Base-by-base conservation (phyloP, 139 green algal species). In the Chlorella sp. region DNA sequence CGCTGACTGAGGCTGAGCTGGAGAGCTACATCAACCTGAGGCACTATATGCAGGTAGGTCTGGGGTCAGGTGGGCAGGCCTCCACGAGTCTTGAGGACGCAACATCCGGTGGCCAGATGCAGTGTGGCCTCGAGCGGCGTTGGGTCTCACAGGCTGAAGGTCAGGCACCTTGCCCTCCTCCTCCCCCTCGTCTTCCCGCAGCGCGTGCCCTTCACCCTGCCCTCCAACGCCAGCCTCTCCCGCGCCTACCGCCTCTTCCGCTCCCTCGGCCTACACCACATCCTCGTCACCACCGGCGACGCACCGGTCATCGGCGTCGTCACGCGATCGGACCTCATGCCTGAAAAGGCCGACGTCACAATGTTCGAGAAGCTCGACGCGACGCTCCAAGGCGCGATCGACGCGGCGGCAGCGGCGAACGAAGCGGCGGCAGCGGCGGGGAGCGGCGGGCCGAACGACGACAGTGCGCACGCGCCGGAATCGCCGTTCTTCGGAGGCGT, bases 1-100 rank as follows among this genome's bases (percentile, higher is more conserved):
- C 35, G 3, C 42, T 72, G 3, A 63, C 67, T 42, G 67, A 72
- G 29, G 27, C 49, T 23, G 67, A 72, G 42, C 67, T 72, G 49
- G 49, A 62, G n/a, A 49, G 35, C 42, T 72, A 30, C 42, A 42
- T 72, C 49, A 72, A 72, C 36, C 49, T 72, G 42, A 17, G 67
- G 23, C 42, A 72, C 67, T 35, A 65, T 27, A 72, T 72, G 67
- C 67, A n/a, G n/a, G n/a, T n/a, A n/a, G n/a, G n/a, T n/a, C n/a
- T n/a, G n/a, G n/a, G n/a, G n/a, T n/a, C n/a, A n/a, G n/a, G n/a
- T n/a, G n/a, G n/a, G n/a, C n/a, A n/a, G n/a, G n/a, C n/a, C n/a
- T n/a, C n/a, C n/a, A n/a, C n/a, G n/a, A n/a, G n/a, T n/a, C n/a
- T n/a, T n/a, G n/a, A n/a, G n/a, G n/a, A n/a, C n/a, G n/a, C n/a